These are phyloP conservation scores for Podaxis sp. DNA, from an alignment of 768 basidiomycete genomes.

Conservation along the genomic window DNA sequence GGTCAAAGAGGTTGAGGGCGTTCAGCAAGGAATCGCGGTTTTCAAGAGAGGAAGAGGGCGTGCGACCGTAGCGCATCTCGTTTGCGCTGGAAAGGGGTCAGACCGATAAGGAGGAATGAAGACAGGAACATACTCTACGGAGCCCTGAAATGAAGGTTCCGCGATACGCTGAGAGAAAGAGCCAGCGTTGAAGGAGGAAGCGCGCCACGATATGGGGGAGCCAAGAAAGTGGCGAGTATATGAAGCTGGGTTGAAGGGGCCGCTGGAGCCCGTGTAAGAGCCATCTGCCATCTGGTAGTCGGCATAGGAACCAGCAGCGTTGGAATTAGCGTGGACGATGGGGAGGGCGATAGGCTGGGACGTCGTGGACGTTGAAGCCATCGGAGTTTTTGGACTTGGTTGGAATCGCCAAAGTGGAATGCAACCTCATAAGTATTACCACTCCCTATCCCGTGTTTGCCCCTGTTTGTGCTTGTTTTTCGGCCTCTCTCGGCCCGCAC, in stretches of 20 bases:
- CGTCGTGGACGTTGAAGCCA: conserved; percentile 24
- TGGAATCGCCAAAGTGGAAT: neutral
- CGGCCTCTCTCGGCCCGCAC: conserved; percentile 8
- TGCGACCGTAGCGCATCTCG: conserved; percentile 36
- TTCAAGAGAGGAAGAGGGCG: conserved; percentile 50
- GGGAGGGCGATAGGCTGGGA: conserved; percentile 52
- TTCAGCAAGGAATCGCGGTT: conserved; percentile 60
- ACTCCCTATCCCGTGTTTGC: neutral
- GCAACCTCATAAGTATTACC: conserved; percentile 5
- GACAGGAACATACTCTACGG: conserved; percentile 60
- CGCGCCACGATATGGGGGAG: conserved; percentile 71
- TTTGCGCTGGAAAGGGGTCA: conserved; percentile 24
- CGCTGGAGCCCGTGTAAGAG: conserved; percentile 47
- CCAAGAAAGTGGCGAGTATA: conserved; percentile 70
- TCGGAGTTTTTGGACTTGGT: conserved; percentile 5
- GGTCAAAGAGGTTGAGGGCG: conserved; percentile 64
- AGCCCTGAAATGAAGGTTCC: conserved; percentile 58
- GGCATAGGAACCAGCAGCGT: conserved; percentile 34
- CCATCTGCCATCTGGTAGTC: conserved; percentile 38
- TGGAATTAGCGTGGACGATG: conserved; percentile 21
- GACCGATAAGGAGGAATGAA: neutral
- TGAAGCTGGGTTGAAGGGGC: conserved; percentile 63
- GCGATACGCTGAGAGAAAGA: conserved; percentile 64
- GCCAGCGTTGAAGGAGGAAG: conserved; percentile 59
- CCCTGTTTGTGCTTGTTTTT: conserved; percentile 5